phyloP scores from a whole-genome alignment of 108 stramenopile species.

The Conticribra weissflogii region DNA sequence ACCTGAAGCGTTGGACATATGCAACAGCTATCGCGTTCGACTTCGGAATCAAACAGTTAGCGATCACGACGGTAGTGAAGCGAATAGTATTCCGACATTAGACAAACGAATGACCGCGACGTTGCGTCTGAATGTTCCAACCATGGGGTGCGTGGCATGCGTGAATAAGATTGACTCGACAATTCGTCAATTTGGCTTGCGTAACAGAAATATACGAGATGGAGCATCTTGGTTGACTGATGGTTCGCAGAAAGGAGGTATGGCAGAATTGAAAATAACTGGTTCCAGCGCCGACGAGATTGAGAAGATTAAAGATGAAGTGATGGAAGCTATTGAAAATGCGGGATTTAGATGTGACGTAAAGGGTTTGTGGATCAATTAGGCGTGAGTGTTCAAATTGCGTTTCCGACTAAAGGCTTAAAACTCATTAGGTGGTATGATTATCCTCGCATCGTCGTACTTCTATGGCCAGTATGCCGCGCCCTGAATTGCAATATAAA shows the following conservation, averaged over 20 bases:
- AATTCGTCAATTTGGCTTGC: conserved; percentile 47
- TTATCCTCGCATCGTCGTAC: too few species aligned
- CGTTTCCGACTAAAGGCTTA: too few species aligned
- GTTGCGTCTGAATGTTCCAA: conserved; percentile 64
- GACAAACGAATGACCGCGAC: conserved; percentile 11
- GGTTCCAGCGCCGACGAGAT: conserved; percentile 38
- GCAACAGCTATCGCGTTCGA: conserved; percentile 33
- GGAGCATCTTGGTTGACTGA: conserved; percentile 61
- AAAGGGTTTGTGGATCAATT: too few species aligned
- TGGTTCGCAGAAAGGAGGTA: conserved; percentile 47
- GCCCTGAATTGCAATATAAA: too few species aligned
- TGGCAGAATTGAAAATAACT: conserved; percentile 36
- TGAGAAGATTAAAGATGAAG: conserved; percentile 20
- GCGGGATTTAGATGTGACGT: conserved; percentile 47
- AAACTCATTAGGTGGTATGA: too few species aligned
- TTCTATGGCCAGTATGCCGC: too few species aligned
- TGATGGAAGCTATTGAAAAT: conserved; percentile 35
- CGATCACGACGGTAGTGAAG: background rate
- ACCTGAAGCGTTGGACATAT: conserved; percentile 67
- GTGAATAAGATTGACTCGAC: conserved; percentile 75
- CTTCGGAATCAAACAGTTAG: background rate
- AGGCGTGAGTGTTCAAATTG: too few species aligned
- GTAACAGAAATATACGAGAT: conserved; percentile 37
- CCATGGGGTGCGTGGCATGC: conserved; percentile 91
- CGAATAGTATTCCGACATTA: background rate